A percentile compares a stretch with the other conserved stretches of the same genome.
phyloP scores from a whole-genome alignment of 2,329 filamentous ascomycete species.

The Aspergillus hiratsukae region DNA sequence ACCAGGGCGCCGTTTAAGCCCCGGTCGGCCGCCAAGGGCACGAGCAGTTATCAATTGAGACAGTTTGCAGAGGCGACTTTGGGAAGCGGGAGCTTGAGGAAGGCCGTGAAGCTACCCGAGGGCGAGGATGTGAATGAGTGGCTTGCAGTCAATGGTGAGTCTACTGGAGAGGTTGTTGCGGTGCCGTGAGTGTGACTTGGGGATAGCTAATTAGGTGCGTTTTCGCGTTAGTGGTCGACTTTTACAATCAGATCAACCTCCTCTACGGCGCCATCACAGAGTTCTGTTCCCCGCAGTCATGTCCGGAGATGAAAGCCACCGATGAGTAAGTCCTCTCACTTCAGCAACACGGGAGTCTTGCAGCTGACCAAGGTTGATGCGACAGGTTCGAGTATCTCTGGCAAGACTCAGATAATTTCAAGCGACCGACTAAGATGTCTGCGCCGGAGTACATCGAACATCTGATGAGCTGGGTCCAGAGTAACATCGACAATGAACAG shows the following conservation, averaged over 20 bases:
- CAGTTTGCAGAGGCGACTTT: conserved; percentile 98
- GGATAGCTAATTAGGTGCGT: background rate
- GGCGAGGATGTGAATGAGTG: conserved; percentile 98
- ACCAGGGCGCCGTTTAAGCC: conserved; percentile 89
- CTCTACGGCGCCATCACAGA: conserved; percentile 98
- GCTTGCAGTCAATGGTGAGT: conserved; percentile 90
- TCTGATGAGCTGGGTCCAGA: conserved; percentile 93
- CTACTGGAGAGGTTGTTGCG: conserved; percentile 18
- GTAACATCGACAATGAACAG: conserved; percentile 89
- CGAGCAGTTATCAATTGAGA: conserved; percentile 85
- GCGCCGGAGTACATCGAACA: conserved; percentile 97
- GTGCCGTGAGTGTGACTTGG: background rate
- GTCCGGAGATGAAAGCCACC: conserved; percentile 99
- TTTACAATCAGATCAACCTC: conserved; percentile 99
- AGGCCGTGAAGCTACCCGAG: conserved; percentile 94
- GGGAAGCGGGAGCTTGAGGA: conserved; percentile 87
- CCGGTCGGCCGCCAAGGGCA: conserved; percentile 77
- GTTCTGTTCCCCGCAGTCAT: conserved; percentile 95
- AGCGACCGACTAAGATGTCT: conserved; percentile 95
- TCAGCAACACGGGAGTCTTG: background rate
- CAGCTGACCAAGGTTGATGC: conserved; percentile 10
- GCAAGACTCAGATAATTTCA: conserved; percentile 93
- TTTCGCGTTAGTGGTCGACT: conserved; percentile 75
- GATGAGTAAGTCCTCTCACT: conserved; percentile 66
- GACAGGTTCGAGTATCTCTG: conserved; percentile 93